These are phyloP conservation scores for Podaxis sp. DNA, from an alignment of 768 basidiomycete genomes.

Conservation along the genomic window DNA sequence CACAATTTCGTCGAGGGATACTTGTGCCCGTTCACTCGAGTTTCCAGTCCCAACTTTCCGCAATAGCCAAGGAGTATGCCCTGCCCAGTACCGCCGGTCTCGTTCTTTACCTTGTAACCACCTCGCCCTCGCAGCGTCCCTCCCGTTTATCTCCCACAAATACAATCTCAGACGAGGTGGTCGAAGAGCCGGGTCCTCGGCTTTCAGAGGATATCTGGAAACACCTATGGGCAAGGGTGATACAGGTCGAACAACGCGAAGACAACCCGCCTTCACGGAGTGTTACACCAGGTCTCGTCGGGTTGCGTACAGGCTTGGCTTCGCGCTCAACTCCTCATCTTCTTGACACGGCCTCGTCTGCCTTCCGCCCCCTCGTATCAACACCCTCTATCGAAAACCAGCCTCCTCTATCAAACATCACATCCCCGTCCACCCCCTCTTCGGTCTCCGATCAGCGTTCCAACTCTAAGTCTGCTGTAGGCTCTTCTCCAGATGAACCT, in stretches of 20 bases:
- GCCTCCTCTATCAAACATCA: constrained; percentile 38
- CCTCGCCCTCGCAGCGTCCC: constrained; percentile 21
- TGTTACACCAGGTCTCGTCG: constrained; percentile 35
- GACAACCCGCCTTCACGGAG: constrained; percentile 37
- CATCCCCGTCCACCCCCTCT: constrained; percentile 56
- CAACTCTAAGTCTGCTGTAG: constrained; percentile 45
- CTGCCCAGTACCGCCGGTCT: constrained; percentile 85
- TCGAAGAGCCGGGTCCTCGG: constrained; percentile 70
- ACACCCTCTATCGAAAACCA: constrained; percentile 35
- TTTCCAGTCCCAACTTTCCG: constrained; percentile 76
- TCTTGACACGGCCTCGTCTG: constrained; percentile 28
- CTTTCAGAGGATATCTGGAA: constrained; percentile 88
- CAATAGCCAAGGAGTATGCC: constrained; percentile 93
- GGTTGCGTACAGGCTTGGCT: constrained; percentile 36
- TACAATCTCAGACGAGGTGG: constrained; percentile 29
- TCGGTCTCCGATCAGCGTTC: constrained; percentile 49
- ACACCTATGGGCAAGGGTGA: constrained; percentile 76
- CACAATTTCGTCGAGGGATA: constrained; percentile 80
- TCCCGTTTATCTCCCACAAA: constrained; percentile 10
- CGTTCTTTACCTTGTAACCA: constrained; percentile 73
- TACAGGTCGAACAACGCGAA: constrained; percentile 57
- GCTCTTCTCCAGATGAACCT: constrained; percentile 44
- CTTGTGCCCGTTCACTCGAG: constrained; percentile 85
- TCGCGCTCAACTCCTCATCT: constrained; percentile 43
- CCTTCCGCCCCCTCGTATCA: constrained; percentile 49